Evolutionary conservation across 192 early-diverging fungal genomes (phyloP), one percentile per base, ranked within the genome.

Genomic region (Backusella liffmaniae): DNA sequence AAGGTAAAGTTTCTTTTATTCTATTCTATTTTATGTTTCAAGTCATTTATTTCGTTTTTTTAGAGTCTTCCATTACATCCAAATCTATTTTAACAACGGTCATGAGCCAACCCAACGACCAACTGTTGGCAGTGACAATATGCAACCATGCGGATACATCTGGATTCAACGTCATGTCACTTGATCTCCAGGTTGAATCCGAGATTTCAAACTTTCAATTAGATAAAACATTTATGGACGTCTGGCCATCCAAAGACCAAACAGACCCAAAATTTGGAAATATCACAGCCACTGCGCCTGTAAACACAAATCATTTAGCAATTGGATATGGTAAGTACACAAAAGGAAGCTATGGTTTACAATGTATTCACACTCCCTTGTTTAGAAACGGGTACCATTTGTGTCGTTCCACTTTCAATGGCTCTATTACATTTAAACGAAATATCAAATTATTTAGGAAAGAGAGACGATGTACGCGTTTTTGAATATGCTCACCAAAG

Each of bases 361-460:
- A 32, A 62, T 62, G 2, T 29, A 62, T 59, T 10, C 10, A 62
- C 7, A 59, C 1, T 4, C 18, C 37, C 18, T 34, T 68, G 8
- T 49, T 46, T 79, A 94, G 92, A 88, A 12, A 85, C 80, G 36
- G 93, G 93, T 0, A 84, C 85, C 16, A 88, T 94, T 15, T 84
- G 76, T 67, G 72, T 95, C 29, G 41, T 85, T 1, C 86, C 86
- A 4, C 65, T 92, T n/a, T 73, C 84, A 10, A 32, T 75, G 6
- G 84, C 83, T 29, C 75, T 92, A 32, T 66, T 84, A 21, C 39
- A 75, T 34, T 51, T 81, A 30, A 73, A 59, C 59, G 66, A 79
- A 30, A 56, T 79, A 12, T 74, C 77, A 13, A 67, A 70, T 3
- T 67, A 70, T 18, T 42, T 74, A 37, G 46, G 68, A 6, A 36